Conservation (phyloP, 768 basidiomycete genomes). For the Ephemerocybe angulata region DNA sequence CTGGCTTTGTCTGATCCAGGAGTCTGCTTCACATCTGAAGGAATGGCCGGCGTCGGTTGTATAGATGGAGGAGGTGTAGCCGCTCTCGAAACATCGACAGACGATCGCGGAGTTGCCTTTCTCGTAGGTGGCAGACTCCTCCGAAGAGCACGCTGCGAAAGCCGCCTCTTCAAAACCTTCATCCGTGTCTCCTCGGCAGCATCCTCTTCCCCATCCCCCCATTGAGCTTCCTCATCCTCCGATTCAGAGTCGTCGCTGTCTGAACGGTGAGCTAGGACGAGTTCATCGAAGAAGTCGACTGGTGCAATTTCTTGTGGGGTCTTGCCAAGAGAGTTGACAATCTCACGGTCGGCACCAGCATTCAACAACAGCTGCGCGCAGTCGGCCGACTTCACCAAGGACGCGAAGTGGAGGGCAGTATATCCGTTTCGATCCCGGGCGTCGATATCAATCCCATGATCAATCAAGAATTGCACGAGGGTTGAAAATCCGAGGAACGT, state of each 20-base stretch:
- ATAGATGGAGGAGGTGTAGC: conserved; percentile 29
- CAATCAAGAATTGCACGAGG: conserved; percentile 68
- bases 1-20: background rate
- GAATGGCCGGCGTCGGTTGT: conserved; percentile 1
- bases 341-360: conserved; percentile 76
- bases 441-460: conserved; percentile 74
- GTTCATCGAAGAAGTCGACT: conserved; percentile 42
- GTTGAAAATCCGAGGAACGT: conserved; percentile 71
- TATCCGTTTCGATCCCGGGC: conserved; percentile 85
- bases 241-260: conserved; percentile 36
- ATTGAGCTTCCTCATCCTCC: conserved; percentile 46
- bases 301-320: conserved; percentile 59
- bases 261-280: conserved; percentile 23
- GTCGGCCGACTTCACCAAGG: conserved; percentile 54
- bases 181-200: conserved; percentile 27
- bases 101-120: conserved; percentile 26
- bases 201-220: conserved; percentile 18
- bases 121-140: conserved; percentile 24
- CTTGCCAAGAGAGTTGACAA: conserved; percentile 69
- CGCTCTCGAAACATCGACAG: conserved; percentile 31
- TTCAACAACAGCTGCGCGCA: conserved; percentile 68
- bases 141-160: conserved; percentile 31
- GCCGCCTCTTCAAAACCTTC: conserved; percentile 30
- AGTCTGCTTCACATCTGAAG: background rate
- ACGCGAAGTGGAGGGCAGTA: conserved; percentile 87